These are phyloP conservation scores for Cladosporium sp. DNA, from an alignment of 2,329 filamentous ascomycete species.

Conservation along the genomic window DNA sequence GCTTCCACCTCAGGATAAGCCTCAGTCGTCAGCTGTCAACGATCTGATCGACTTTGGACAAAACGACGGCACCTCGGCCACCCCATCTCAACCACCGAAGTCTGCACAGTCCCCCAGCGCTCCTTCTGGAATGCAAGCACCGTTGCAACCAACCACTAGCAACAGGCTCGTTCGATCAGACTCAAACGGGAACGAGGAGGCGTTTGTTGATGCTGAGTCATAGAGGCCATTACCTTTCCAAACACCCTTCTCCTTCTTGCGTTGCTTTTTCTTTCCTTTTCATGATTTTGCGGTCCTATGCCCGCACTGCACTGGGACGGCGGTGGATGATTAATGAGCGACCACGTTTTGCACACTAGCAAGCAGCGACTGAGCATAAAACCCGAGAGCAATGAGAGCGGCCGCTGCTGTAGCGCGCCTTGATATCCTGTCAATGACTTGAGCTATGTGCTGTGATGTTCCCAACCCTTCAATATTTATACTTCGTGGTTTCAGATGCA, in stretches of 20 bases:
- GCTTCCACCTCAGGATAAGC: conserved; percentile 1
- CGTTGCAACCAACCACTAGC: conserved; percentile 12
- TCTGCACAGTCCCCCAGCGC: conserved; percentile 9
- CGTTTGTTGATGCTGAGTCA: conserved; percentile 45
- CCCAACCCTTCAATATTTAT: too few species aligned
- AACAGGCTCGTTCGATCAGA: conserved; percentile 33
- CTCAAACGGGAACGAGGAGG: conserved; percentile 41
- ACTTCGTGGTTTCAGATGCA: too few species aligned
- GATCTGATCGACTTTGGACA: conserved; percentile 59
- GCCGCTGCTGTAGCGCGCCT: conserved; percentile 2
- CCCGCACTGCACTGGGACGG: neutral
- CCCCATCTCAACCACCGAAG: conserved; percentile 16
- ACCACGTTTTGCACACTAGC: neutral
- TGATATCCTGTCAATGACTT: neutral
- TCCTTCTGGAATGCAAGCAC: conserved; percentile 16
- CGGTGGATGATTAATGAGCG: neutral
- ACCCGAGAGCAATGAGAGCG: neutral
- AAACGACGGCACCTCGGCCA: conserved; percentile 28
- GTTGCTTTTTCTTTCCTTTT: neutral
- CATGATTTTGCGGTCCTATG: neutral
- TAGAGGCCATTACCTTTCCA: conserved; percentile 2
- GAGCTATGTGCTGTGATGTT: too few species aligned
- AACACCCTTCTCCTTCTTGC: neutral
- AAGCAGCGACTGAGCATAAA: neutral
- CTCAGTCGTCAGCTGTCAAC: conserved; percentile 3